A percentile compares a stretch with the other conserved stretches of the same genome.
phyloP scores from a whole-genome alignment of 2,329 filamentous ascomycete species.

The Harringtonia aguacate region DNA sequence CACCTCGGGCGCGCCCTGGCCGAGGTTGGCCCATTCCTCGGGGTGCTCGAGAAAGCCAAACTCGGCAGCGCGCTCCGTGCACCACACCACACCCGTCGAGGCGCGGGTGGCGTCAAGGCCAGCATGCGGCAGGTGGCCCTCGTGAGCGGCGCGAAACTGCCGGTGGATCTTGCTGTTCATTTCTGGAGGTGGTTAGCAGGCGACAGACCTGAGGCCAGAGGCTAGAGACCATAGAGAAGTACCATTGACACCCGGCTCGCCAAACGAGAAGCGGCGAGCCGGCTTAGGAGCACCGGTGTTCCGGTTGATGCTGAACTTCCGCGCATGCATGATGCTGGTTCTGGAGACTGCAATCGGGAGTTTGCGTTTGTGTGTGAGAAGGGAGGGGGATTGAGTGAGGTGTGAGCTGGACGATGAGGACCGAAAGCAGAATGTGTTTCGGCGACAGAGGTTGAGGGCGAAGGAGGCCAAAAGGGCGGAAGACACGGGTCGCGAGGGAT shows the following conservation, averaged over 20 bases:
- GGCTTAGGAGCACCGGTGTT: slow-evolving; percentile 51
- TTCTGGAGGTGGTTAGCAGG: slow-evolving; percentile 38
- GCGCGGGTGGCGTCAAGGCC: slow-evolving; percentile 81
- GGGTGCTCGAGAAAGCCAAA: slow-evolving; percentile 81
- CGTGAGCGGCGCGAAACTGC: slow-evolving; percentile 81
- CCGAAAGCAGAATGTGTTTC: background rate
- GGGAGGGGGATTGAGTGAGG: background rate
- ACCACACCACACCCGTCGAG: slow-evolving; percentile 92
- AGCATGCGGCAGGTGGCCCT: slow-evolving; percentile 82
- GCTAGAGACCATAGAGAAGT: slow-evolving; percentile 15
- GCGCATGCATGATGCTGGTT: slow-evolving; percentile 40
- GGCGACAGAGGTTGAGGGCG: too few species aligned
- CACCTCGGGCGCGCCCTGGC: slow-evolving; percentile 87
- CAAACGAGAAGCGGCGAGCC: slow-evolving; percentile 45
- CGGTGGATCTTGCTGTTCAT: slow-evolving; percentile 73
- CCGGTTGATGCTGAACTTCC: slow-evolving; percentile 58
- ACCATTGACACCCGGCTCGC: slow-evolving; percentile 48
- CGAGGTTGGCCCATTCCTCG: slow-evolving; percentile 80
- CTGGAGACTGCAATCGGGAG: too few species aligned
- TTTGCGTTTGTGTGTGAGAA: too few species aligned
- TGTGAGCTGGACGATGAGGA: background rate
- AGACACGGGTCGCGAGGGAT: too few species aligned
- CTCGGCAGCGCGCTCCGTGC: slow-evolving; percentile 75
- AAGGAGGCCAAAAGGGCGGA: too few species aligned
- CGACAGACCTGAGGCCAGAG: background rate